Base-by-base conservation (phyloP, 257 asterid genomes). In the Jacaranda copaia region DNA sequence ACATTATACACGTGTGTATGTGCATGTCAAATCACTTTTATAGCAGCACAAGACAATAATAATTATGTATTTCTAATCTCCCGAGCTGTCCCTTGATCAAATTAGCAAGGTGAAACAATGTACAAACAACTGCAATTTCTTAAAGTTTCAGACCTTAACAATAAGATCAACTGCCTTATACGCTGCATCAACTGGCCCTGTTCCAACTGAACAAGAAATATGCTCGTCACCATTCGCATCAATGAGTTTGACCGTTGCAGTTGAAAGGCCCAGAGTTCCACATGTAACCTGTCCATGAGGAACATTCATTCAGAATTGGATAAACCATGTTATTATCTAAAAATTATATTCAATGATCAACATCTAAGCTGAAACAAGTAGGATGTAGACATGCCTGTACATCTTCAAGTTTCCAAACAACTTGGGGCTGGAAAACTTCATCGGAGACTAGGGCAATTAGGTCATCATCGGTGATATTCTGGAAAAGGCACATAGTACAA, bases 121-220 rank as follows among this genome's bases (percentile, higher is more conserved):
- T 62, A 71, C 57, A 58, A 64, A 52, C 14, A 73, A 20, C 25
- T 52, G 61, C 39, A 77, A 64, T 57, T 71, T 72, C 36, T 49
- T 20, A 53, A 76, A 69, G 81, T 57, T 79, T 46, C 86, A 42
- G 42, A 95, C 99, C 98, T 95, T 87, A 62, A 89, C 91, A 80
- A 88, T 77, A 74, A 85, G 90, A 85, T 95, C 99, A 85, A 93
- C 90, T 10, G 98, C 98, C 86, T 91, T 91, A 66, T 93, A 95
- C 46, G 98, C 97, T 43, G 99, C 98, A 84, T 93, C 98, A 77
- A 95, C 97, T 3, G 99, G 99, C 72, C 99, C 99, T 5, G 94
- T 90, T 82, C 99, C 99, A 76, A 93, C 94, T 69, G 99, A 90
- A 85, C 96, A 95, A 66, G 92, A 84, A 74, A 93, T 80, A 71